phyloP scores from a whole-genome alignment of 192 early-diverging fungal genomes.

The Coemansia guatemalensis region DNA sequence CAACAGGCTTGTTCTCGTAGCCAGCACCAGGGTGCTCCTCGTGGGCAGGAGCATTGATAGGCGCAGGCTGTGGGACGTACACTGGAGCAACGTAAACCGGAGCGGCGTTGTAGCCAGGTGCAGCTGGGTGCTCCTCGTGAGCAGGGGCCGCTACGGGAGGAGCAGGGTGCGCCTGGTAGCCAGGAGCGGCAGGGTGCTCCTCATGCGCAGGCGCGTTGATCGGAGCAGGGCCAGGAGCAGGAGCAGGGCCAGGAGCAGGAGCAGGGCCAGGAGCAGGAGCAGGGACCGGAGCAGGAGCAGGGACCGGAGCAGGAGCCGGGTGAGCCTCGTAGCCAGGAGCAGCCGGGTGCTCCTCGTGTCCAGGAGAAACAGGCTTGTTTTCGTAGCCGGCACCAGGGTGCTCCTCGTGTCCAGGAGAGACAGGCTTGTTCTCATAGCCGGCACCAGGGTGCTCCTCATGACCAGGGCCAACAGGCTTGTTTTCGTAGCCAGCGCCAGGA shows the following conservation, averaged over 20 bases:
- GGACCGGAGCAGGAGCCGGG: not conserved
- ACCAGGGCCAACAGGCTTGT: slow-evolving; percentile 8
- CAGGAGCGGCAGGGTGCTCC: not conserved
- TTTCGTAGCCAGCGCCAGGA: not conserved
- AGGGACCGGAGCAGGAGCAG: not conserved
- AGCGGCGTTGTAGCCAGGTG: not conserved
- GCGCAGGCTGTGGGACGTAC: not conserved
- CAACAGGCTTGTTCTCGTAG: slow-evolving; percentile 15
- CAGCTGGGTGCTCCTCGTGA: not conserved
- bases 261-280: not conserved
- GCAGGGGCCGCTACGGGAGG: not conserved
- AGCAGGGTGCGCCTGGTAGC: slow-evolving; percentile 1
- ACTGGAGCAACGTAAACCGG: not conserved
- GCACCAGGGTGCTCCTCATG: slow-evolving; percentile 17
- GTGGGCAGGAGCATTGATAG: slow-evolving; percentile 8
- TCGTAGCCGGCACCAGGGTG: slow-evolving; percentile 8
- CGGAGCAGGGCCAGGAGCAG: not conserved
- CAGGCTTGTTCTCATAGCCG: slow-evolving; percentile 6
- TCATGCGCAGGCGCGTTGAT: slow-evolving; percentile 8
- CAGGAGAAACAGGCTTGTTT: not conserved
- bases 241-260: not conserved
- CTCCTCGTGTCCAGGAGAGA: not conserved
- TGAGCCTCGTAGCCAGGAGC: not conserved
- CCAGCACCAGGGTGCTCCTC: slow-evolving; percentile 17
- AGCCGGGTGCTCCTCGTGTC: slow-evolving; percentile 25